Conservation (phyloP, 2,329 filamentous ascomycete species). For the Beauveria australis region DNA sequence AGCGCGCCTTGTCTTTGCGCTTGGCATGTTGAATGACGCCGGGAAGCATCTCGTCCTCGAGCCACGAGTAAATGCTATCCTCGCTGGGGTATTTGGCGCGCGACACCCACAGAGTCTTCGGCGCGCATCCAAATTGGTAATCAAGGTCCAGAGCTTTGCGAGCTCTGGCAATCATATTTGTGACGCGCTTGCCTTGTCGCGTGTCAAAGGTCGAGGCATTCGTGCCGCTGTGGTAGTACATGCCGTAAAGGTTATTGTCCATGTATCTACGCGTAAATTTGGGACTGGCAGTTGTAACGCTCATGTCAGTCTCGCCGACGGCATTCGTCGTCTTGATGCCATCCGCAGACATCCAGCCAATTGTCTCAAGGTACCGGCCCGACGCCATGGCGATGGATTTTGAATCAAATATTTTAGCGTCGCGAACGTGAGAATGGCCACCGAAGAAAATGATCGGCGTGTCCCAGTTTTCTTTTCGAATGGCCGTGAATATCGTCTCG, state of each 20-base stretch:
- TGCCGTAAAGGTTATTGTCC: conserved; percentile 83
- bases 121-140: conserved; percentile 72
- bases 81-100: conserved; percentile 65
- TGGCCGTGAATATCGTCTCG: conserved; percentile 66
- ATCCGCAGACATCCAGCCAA: conserved; percentile 84
- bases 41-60: conserved; percentile 68
- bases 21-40: conserved; percentile 50
- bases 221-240: conserved; percentile 71
- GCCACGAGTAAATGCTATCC: conserved; percentile 73
- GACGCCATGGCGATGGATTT: conserved; percentile 74
- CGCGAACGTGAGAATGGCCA: conserved; percentile 82
- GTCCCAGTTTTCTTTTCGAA: conserved; percentile 68
- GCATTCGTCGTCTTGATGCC: conserved; percentile 38
- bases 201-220: conserved; percentile 70
- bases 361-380: conserved; percentile 88
- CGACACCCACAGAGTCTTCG: conserved; percentile 72
- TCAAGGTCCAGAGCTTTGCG: conserved; percentile 66
- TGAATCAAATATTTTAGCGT: conserved; percentile 71
- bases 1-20: conserved; percentile 51
- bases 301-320: conserved; percentile 15
- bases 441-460: conserved; percentile 88
- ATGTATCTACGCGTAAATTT: conserved; percentile 77
- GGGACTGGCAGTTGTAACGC: conserved; percentile 29
- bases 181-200: conserved; percentile 63
- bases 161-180: conserved; percentile 58